Evolutionary conservation across 257 asterid genomes (phyloP).

Genomic region (Apocynum venetum): DNA sequence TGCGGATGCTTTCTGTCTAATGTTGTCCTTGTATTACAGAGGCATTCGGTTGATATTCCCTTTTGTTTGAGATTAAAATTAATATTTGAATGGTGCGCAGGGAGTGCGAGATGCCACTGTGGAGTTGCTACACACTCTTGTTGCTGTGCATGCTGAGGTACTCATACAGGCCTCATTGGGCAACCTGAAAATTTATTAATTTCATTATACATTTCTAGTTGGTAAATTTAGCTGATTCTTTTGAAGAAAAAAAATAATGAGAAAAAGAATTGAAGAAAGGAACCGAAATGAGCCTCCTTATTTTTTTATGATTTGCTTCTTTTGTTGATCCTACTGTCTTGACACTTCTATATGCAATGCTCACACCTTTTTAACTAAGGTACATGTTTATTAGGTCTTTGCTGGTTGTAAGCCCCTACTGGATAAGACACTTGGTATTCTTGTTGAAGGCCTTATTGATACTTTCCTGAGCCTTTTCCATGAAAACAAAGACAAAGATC

Average conservation of each 20-base stretch:
- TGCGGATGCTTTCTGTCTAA: constrained; percentile 26
- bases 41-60: constrained; percentile 1
- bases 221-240: background rate
- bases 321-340: constrained; percentile 2
- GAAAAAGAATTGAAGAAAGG: background rate
- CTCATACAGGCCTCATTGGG: constrained; percentile 15
- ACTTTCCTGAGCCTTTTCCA: constrained; percentile 76
- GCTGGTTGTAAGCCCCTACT: constrained; percentile 90
- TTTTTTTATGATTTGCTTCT: background rate
- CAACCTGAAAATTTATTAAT: background rate
- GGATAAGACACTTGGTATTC: constrained; percentile 92
- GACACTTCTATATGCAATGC: background rate
- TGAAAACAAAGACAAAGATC: constrained; percentile 59
- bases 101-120: constrained; percentile 97
- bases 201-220: constrained; percentile 9
- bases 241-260: background rate
- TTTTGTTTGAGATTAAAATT: constrained; percentile 9
- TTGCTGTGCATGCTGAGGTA: constrained; percentile 98
- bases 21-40: background rate
- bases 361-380: constrained; percentile 8
- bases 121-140: constrained; percentile 87
- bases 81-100: constrained; percentile 36
- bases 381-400: constrained; percentile 53
- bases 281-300: background rate
- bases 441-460: constrained; percentile 93